phyloP scores from a whole-genome alignment of 1,284 basidiomycete genomes.

The Sanghuangporus weigelae region DNA sequence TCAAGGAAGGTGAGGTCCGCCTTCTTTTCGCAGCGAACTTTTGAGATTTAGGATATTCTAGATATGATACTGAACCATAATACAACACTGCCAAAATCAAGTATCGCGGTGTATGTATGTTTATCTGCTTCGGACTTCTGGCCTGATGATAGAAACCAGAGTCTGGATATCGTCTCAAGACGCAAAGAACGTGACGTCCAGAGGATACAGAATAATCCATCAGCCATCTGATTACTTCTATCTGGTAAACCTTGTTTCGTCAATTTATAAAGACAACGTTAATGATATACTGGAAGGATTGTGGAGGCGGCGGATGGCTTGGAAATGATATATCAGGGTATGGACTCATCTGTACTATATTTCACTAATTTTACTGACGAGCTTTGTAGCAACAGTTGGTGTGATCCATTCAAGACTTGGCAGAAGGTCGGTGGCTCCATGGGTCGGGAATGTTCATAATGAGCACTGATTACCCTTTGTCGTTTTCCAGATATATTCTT shows the following conservation, averaged over 20 bases:
- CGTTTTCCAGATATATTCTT: constrained; percentile 36
- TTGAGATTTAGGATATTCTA: not conserved
- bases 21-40: not conserved
- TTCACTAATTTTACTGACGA: constrained; percentile 1
- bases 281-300: constrained; percentile 25
- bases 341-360: not conserved
- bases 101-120: constrained; percentile 31
- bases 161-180: constrained; percentile 43
- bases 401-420: constrained; percentile 55
- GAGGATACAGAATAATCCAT: constrained; percentile 48
- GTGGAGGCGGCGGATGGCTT: constrained; percentile 43
- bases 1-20: constrained; percentile 37
- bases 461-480: not conserved
- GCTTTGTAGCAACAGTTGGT: constrained; percentile 33
- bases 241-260: constrained; percentile 39
- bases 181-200: constrained; percentile 37
- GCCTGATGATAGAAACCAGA: constrained; percentile 14
- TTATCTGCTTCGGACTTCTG: not conserved
- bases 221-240: constrained; percentile 57
- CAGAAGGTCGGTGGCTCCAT: constrained; percentile 28
- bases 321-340: constrained; percentile 21
- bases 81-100: constrained; percentile 29
- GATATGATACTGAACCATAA: constrained; percentile 32
- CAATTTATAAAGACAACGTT: constrained; percentile 30
- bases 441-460: constrained; percentile 23